Percentiles rank a stretch among this genome's conserved stretches.
phyloP scores from a whole-genome alignment of 106 monocot genomes.

The Ottelia alismoides region DNA sequence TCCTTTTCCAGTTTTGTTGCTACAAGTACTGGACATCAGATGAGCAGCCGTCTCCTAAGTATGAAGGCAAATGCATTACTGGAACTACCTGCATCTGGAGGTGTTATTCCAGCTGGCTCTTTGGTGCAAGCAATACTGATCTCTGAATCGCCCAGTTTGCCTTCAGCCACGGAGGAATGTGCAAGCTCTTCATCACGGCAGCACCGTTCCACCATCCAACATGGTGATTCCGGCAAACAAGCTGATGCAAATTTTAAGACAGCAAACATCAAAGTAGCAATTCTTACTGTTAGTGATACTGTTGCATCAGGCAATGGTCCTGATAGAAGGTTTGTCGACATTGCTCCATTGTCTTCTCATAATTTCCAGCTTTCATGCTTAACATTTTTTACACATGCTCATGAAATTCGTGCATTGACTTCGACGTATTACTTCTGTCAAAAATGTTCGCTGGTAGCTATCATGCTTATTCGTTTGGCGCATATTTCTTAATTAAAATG shows the following conservation, averaged over 20 bases:
- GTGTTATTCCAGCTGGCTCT: constrained; percentile 59
- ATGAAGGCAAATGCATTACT: constrained; percentile 97
- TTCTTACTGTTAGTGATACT: constrained; percentile 98
- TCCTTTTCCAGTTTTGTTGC: constrained; percentile 57
- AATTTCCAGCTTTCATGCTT: background rate
- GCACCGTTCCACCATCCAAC: constrained; percentile 3
- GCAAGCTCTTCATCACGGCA: constrained; percentile 1
- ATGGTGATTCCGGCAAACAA: background rate
- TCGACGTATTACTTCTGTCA: too few relatives aligned
- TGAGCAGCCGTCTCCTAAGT: constrained; percentile 84
- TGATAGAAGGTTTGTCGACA: constrained; percentile 99
- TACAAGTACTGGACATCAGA: constrained; percentile 84
- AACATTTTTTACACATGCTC: too few relatives aligned
- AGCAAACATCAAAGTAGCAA: constrained; percentile 54
- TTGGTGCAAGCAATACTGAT: constrained; percentile 57
- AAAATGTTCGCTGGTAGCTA: too few relatives aligned
- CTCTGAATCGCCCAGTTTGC: constrained; percentile 49
- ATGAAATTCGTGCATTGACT: too few relatives aligned
- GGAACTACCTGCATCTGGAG: constrained; percentile 44
- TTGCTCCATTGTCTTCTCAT: too few relatives aligned
- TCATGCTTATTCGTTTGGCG: too few relatives aligned
- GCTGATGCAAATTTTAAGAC: constrained; percentile 6
- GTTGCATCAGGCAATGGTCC: constrained; percentile 80
- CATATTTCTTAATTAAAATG: too few relatives aligned
- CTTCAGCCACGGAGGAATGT: constrained; percentile 6